Conservation (phyloP, 352 stramenopile genomes). For the Phytophthora sp. region DNA sequence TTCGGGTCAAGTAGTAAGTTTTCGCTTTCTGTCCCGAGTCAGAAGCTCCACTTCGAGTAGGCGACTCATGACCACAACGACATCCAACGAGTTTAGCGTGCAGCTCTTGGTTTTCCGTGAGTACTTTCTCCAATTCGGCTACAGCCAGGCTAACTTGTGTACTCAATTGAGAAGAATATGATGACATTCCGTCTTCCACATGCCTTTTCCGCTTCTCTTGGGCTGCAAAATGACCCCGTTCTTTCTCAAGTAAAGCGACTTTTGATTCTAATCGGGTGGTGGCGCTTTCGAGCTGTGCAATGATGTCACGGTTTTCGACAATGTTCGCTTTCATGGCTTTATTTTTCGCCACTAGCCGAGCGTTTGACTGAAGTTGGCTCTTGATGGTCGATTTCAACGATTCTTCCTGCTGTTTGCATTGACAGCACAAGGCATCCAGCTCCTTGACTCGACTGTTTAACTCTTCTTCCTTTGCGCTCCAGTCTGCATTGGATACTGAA, state of each 20-base stretch:
- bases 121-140: slow-evolving; percentile 52
- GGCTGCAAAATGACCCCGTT: slow-evolving; percentile 44
- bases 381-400: slow-evolving; percentile 45
- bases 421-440: slow-evolving; percentile 21
- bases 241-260: slow-evolving; percentile 53
- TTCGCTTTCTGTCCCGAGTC: slow-evolving; percentile 33
- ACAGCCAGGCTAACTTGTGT: slow-evolving; percentile 49
- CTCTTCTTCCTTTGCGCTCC: slow-evolving; percentile 29
- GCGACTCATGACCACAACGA: slow-evolving; percentile 14
- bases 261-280: slow-evolving; percentile 52
- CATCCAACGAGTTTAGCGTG: slow-evolving; percentile 29
- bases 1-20: slow-evolving; percentile 48
- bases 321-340: slow-evolving; percentile 47
- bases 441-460: slow-evolving; percentile 23
- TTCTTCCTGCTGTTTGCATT: slow-evolving; percentile 40
- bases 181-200: slow-evolving; percentile 32
- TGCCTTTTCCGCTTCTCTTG: slow-evolving; percentile 47
- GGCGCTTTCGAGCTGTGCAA: slow-evolving; percentile 40
- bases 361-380: slow-evolving; percentile 50
- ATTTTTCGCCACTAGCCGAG: slow-evolving; percentile 46
- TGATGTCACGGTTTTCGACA: slow-evolving; percentile 26
- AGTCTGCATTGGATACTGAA: slow-evolving; percentile 44
- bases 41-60: background rate
- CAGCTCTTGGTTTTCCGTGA: slow-evolving; percentile 51
- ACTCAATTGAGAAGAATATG: slow-evolving; percentile 47